Conservation (phyloP, 139 green algal genomes). For the Mesostigma viride region DNA sequence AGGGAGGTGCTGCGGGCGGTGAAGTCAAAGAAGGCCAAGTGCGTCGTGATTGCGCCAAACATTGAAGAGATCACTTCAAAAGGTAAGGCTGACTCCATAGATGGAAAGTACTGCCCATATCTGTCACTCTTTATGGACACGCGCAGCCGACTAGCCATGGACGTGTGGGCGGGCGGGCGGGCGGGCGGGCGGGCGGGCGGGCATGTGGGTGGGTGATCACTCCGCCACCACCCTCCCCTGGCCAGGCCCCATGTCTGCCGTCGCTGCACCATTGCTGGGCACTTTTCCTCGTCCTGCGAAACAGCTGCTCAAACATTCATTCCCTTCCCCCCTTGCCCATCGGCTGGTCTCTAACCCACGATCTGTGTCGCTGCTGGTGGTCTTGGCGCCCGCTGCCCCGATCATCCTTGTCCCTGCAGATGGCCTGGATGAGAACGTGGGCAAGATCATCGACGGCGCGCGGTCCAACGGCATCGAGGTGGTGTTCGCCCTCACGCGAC, state of each 20-base stretch:
- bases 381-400: too few species aligned
- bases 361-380: constrained; percentile 3
- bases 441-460: constrained; percentile 18
- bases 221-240: too few species aligned
- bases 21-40: constrained; percentile 14
- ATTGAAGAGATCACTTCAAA: constrained; percentile 29
- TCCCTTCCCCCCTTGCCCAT: too few species aligned
- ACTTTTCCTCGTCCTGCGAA: background rate
- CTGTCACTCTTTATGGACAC: background rate
- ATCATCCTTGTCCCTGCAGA: too few species aligned
- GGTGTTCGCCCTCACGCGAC: constrained; percentile 30
- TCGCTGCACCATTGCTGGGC: background rate
- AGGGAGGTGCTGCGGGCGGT: constrained; percentile 26
- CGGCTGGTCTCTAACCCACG: too few species aligned
- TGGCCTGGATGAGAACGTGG: constrained; percentile 26
- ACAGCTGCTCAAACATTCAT: too few species aligned
- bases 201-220: too few species aligned
- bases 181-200: too few species aligned
- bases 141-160: background rate
- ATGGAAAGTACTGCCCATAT: background rate
- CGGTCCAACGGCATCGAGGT: constrained; percentile 12
- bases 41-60: constrained; percentile 34
- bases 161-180: too few species aligned
- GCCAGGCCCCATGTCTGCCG: background rate
- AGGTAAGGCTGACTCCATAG: constrained; percentile 10